Percentiles rank a stretch among this genome's conserved stretches.
Evolutionary conservation across 768 basidiomycete genomes (phyloP).

Genomic region (Termitomyces sp.): DNA sequence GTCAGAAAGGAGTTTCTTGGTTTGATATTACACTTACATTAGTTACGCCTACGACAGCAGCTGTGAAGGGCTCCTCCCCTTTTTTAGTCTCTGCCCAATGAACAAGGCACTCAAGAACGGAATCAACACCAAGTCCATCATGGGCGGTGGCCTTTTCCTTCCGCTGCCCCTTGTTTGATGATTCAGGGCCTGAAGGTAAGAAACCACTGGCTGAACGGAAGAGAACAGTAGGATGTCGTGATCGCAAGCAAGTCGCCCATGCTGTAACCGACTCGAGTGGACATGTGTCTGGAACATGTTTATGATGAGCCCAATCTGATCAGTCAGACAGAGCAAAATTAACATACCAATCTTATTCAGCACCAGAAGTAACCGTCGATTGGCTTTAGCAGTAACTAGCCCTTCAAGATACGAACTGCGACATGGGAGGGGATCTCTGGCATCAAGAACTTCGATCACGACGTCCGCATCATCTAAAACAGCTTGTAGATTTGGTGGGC

Average conservation of each 20-base stretch:
- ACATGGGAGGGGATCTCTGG: constrained; percentile 71
- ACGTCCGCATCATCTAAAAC: constrained; percentile 78
- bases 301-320: not conserved
- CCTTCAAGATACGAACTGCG: constrained; percentile 62
- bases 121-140: constrained; percentile 60
- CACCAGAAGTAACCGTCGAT: constrained; percentile 54
- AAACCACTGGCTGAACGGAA: constrained; percentile 73
- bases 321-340: not conserved
- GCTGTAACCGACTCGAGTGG: constrained; percentile 68
- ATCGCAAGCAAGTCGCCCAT: constrained; percentile 63
- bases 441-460: constrained; percentile 76
- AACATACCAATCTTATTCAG: constrained; percentile 83
- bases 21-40: constrained; percentile 46
- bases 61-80: constrained; percentile 45
- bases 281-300: constrained; percentile 52
- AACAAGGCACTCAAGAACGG: constrained; percentile 42
- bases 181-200: constrained; percentile 33
- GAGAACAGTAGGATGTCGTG: constrained; percentile 54
- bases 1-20: not conserved
- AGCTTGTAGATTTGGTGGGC: constrained; percentile 53
- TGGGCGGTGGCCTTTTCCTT: constrained; percentile 35
- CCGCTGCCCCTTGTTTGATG: constrained; percentile 27
- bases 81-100: constrained; percentile 42
- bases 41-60: constrained; percentile 79
- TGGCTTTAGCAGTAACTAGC: constrained; percentile 32